Evolutionary conservation across 2,329 filamentous ascomycete species (phyloP), one percentile per base, ranked within the genome.

Genomic region (Aureobasidium pullulans): DNA sequence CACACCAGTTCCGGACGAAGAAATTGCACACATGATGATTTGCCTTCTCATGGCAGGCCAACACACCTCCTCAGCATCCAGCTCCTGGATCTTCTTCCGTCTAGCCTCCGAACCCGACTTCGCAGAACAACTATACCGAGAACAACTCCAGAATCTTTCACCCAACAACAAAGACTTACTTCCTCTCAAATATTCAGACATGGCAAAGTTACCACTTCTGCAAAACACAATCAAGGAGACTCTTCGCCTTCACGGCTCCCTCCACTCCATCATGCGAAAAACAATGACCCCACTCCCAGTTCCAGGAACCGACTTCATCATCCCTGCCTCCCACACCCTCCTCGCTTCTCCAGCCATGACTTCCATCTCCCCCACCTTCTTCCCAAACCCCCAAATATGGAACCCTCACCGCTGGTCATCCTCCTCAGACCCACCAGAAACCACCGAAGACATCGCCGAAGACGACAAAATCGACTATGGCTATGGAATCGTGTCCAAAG

Each of bases 1-100:
- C 66, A 84, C 78, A 39, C 79, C 79, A 5, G 80, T 95, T 16
- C 87, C 90, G 15, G 90, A 96, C 69, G 81, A 87, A 68, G 90
- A 96, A 73, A 83, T 95, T 61, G 90, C 90, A 23, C 88, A 94
- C 75, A 93, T 96, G 83, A 93, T 96, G 89, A 96, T 96, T 73
- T 90, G 90, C 6, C 81, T 96, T 23, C 84, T 96, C 63, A 95
- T 96, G 90, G 90, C 89, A 61, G 90, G 90, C 59, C 90, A 96
- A 72, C 90, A 96, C 77, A 93, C 88, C 2, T 93, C 89, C 2
- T 90, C 90, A 4, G 90, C 89, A 19, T 92, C 89, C 40, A 86
- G 84, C 67, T 84, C 89, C 40, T 96, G 90, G 89, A 91, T 95
- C 67, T 81, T 94, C 72, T 81, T 95, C 43, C 87, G 86, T 64